Evolutionary conservation across 2,329 filamentous ascomycete genomes (phyloP).

Genomic region (Nigrograna mackinnonii): DNA sequence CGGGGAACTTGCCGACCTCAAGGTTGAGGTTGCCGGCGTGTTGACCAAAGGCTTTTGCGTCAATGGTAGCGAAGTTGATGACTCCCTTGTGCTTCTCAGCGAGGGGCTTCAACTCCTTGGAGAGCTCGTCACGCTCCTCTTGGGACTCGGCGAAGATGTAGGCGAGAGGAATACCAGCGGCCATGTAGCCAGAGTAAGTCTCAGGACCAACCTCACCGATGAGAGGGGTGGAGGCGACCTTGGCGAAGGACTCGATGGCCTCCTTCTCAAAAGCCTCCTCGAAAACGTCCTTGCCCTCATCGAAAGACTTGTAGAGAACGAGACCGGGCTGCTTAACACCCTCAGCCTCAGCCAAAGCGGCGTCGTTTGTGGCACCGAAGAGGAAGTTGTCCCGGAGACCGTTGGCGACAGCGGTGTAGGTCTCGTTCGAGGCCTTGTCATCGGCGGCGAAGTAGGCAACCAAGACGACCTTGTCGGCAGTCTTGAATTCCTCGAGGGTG

Average conservation of each 20-base stretch:
- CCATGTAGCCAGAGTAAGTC: slow-evolving; percentile 95
- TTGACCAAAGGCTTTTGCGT: slow-evolving; percentile 90
- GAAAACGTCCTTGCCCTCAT: slow-evolving; percentile 91
- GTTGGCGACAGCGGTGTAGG: slow-evolving; percentile 75
- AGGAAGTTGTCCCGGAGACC: slow-evolving; percentile 87
- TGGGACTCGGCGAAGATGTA: slow-evolving; percentile 96
- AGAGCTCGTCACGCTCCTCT: slow-evolving; percentile 83
- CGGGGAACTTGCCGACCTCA: slow-evolving; percentile 90
- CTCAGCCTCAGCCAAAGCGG: slow-evolving; percentile 83
- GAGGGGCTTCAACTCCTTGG: slow-evolving; percentile 78
- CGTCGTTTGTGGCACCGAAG: slow-evolving; percentile 86
- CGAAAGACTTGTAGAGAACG: slow-evolving; percentile 96
- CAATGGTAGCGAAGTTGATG: slow-evolving; percentile 98
- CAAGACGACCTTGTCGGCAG: slow-evolving; percentile 92
- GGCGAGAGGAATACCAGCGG: slow-evolving; percentile 84
- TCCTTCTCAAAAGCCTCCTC: slow-evolving; percentile 80
- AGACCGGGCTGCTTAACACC: slow-evolving; percentile 84
- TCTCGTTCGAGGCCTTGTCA: slow-evolving; percentile 84
- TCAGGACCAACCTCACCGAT: slow-evolving; percentile 96
- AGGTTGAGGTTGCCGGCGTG: slow-evolving; percentile 98
- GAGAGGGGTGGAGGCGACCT: slow-evolving; percentile 82
- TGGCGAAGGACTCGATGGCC: slow-evolving; percentile 80
- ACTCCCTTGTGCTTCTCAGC: slow-evolving; percentile 91
- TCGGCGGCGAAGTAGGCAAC: slow-evolving; percentile 83
- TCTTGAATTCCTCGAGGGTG: slow-evolving; percentile 94